A percentile compares a stretch with the other conserved stretches of the same genome.
These are phyloP conservation scores for Colletotrichum chrysophilum DNA, from an alignment of 2,329 filamentous ascomycete species.

Conservation along the genomic window DNA sequence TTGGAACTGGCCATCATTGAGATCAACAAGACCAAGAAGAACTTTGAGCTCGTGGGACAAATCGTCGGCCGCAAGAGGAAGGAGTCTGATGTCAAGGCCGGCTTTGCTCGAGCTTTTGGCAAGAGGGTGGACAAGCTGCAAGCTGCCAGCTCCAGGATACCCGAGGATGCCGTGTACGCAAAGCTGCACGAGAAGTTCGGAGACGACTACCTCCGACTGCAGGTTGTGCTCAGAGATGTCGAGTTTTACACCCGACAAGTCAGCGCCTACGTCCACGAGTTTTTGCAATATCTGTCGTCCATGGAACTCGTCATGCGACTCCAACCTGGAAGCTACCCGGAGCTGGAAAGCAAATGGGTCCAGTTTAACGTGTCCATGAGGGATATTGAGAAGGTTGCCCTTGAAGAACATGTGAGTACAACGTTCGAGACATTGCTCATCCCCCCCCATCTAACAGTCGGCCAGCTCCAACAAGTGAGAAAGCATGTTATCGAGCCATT, in stretches of 20 bases:
- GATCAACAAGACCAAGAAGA: constrained; percentile 96
- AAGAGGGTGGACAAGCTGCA: constrained; percentile 86
- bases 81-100: constrained; percentile 85
- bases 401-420: constrained; percentile 80
- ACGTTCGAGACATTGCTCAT: neutral
- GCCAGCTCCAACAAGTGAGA: constrained; percentile 68
- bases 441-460: neutral
- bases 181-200: constrained; percentile 85
- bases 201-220: constrained; percentile 89
- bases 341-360: constrained; percentile 93
- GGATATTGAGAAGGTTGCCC: constrained; percentile 81
- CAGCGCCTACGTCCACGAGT: constrained; percentile 79
- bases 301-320: constrained; percentile 83
- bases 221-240: constrained; percentile 92
- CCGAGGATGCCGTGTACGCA: constrained; percentile 83
- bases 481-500: constrained; percentile 88
- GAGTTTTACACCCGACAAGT: constrained; percentile 89
- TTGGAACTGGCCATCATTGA: constrained; percentile 75
- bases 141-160: constrained; percentile 62
- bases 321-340: constrained; percentile 75
- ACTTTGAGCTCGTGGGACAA: constrained; percentile 89
- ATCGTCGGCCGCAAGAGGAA: constrained; percentile 86
- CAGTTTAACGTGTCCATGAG: constrained; percentile 87
- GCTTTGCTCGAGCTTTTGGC: constrained; percentile 87
- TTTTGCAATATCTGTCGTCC: constrained; percentile 79